Evolutionary conservation across 495 filamentous ascomycete species (phyloP), one percentile per base, ranked within the genome.

Genomic region (Massariosphaeria phaeospora): DNA sequence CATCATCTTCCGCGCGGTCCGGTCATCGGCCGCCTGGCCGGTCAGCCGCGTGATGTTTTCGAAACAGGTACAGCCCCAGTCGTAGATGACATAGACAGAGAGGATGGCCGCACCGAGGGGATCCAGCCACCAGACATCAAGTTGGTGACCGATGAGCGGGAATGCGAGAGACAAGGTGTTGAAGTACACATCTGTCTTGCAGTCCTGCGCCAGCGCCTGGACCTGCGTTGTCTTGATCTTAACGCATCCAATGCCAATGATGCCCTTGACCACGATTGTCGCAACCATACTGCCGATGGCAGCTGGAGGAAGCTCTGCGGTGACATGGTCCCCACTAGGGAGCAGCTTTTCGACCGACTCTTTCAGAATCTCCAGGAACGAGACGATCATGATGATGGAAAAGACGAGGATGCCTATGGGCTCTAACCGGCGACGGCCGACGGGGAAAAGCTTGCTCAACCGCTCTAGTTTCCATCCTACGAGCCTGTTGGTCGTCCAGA

Each of bases 111-210:
- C 74, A 42, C 74, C 73, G 0, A 69, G 62, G 6, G 74, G 72
- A 59, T 77, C 75, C 12, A 77, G 67, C 75, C 74, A 76, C 75
- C 73, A 76, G 29, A 74, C 52, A 49, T 72, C 50, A 5, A 67
- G 52, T 35, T 67, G 53, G 38, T 61, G 47, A 46, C 75, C 74
- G 44, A 76, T 64, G 36, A 75, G 62, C 1, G 75, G 75, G 48
- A 77, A 77, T 15, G 72, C 60, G 15, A 77, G 67, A 21, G 74
- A 77, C n/a, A 72, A 66, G 0, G 70, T 73, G 64, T 77, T 76
- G 68, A 76, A 77, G 47, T 71, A 69, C 25, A 77, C 74, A 55
- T 76, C 74, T 0, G 75, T 76, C 59, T 77, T 72, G 67, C 73
- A 77, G 52, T 73, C 70, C 64, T 78, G 74, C 33, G 72, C 74